phyloP scores from a whole-genome alignment of 495 filamentous ascomycete genomes.

The Glarea lozoyensis region DNA sequence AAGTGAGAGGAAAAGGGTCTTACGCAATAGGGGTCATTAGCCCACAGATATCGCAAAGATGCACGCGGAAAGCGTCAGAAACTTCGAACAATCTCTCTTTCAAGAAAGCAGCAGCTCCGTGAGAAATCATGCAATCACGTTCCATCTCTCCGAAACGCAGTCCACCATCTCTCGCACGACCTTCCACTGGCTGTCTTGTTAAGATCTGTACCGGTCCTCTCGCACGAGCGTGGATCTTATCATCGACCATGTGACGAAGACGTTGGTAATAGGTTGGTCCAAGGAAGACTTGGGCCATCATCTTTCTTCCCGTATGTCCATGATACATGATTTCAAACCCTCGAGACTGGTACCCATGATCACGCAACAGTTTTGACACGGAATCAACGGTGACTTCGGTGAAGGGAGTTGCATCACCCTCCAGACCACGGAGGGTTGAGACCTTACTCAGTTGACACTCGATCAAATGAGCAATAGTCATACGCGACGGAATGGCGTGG shows the following conservation, averaged over 20 bases:
- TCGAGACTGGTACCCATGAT: constrained; percentile 90
- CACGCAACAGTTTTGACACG: constrained; percentile 80
- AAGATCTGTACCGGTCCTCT: constrained; percentile 94
- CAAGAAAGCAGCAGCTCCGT: constrained; percentile 91
- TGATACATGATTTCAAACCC: constrained; percentile 99
- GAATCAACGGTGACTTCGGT: constrained; percentile 95
- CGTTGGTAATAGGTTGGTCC: constrained; percentile 99
- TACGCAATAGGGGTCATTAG: constrained; percentile 99
- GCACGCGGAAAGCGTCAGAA: constrained; percentile 94
- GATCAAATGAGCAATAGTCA: constrained; percentile 99
- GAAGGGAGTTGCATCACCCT: constrained; percentile 97
- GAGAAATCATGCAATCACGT: constrained; percentile 99
- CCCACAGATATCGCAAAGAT: constrained; percentile 97
- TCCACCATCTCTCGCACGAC: constrained; percentile 94
- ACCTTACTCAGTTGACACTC: constrained; percentile 97
- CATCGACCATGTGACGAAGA: constrained; percentile 97
- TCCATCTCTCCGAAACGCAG: constrained; percentile 99
- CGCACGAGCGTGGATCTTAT: constrained; percentile 98
- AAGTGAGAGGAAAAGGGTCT: constrained; percentile 27
- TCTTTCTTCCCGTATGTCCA: constrained; percentile 88
- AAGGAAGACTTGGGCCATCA: constrained; percentile 90
- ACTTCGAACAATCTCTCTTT: constrained; percentile 97
- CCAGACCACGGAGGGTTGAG: constrained; percentile 76
- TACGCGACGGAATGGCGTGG: constrained; percentile 98
- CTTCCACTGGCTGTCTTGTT: constrained; percentile 96